phyloP scores from a whole-genome alignment of 1,139 yeast species.

The Geotrichum phurueaensis region DNA sequence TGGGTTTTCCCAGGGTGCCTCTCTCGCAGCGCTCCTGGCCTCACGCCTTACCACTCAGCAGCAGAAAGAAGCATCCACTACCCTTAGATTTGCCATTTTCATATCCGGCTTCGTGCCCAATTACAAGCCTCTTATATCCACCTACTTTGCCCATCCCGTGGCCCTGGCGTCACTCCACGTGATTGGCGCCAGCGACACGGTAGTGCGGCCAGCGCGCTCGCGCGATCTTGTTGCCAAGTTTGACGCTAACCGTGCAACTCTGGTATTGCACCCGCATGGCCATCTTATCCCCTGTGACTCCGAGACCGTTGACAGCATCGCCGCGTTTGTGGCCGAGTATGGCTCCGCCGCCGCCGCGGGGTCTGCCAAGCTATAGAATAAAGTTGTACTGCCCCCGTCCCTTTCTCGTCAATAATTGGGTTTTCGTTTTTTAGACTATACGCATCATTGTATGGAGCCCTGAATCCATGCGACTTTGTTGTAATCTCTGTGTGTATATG shows the following conservation, averaged over 20 bases:
- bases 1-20: constrained; percentile 94
- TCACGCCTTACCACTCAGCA: constrained; percentile 31
- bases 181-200: constrained; percentile 79
- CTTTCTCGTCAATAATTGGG: no score
- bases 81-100: constrained; percentile 59
- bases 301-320: not conserved
- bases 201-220: constrained; percentile 72
- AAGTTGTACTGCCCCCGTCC: no score
- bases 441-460: no score
- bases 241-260: constrained; percentile 25
- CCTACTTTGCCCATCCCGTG: constrained; percentile 42
- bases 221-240: constrained; percentile 52
- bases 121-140: constrained; percentile 45
- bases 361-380: not conserved
- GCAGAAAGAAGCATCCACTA: not conserved
- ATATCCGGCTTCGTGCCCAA: constrained; percentile 72
- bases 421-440: no score
- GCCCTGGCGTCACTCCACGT: constrained; percentile 64
- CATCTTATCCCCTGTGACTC: constrained; percentile 61
- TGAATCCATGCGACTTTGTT: no score
- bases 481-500: no score
- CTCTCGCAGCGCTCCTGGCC: constrained; percentile 48
- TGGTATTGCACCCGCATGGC: constrained; percentile 61
- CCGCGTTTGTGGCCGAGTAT: not conserved
- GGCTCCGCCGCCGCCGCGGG: not conserved